Conservation (phyloP, 2,329 filamentous ascomycete genomes). For the Pseudogymnoascus destructans region DNA sequence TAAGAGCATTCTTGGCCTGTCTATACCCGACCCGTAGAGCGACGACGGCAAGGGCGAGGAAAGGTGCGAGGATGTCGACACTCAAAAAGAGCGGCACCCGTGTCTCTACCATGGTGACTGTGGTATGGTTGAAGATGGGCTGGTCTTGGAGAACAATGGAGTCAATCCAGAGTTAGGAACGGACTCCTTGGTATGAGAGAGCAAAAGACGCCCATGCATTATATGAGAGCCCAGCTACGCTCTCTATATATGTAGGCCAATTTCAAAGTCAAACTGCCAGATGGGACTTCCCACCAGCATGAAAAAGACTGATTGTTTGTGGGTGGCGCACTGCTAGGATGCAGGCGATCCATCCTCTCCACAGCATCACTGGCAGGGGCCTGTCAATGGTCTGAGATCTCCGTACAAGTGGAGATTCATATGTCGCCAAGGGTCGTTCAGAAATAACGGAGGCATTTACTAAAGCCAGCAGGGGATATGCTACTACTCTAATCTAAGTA, state of each 20-base stretch:
- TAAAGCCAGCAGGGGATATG: not conserved
- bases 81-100: constrained; percentile 1
- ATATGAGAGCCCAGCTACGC: not conserved
- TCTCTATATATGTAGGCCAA: not conserved
- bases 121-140: not conserved
- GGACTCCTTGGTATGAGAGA: not conserved
- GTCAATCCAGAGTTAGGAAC: not conserved
- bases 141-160: not conserved
- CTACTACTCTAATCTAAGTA: constrained; percentile 3
- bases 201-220: not conserved
- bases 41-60: not conserved
- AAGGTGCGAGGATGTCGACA: not conserved
- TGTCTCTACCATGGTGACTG: not conserved
- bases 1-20: not conserved
- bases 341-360: not conserved
- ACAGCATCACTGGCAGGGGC: not conserved
- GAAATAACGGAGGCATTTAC: not conserved
- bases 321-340: not conserved
- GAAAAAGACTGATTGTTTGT: not conserved
- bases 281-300: not conserved
- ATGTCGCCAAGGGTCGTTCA: not conserved
- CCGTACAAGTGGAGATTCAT: not conserved
- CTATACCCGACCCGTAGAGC: constrained; percentile 1
- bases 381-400: not conserved
- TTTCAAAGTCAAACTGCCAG: not conserved